Evolutionary conservation across 768 basidiomycete genomes (phyloP), one percentile per base, ranked within the genome.

Genomic region (Pulveroboletus frians): DNA sequence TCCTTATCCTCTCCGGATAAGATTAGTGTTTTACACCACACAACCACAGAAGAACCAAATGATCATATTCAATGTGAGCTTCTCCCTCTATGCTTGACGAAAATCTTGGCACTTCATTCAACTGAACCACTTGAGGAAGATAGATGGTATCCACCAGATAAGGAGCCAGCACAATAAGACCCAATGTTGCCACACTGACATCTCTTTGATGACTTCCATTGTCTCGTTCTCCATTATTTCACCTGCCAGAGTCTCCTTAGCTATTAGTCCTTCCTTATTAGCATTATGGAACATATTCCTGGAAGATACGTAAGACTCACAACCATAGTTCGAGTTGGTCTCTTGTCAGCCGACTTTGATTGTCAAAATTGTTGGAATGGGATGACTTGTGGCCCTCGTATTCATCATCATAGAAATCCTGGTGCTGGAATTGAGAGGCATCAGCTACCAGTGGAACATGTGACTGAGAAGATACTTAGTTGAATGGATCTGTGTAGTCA

Each of bases 71-170:
- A 97, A 79, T 3, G 92, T 90, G 2, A 97, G 75, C 69, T 99
- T 98, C 70, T 98, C 96, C 50, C 95, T 75, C 96, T 96, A 99
- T 2, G 96, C 96, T 68, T 97, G 92, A 21, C 88, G 81, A 20
- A 99, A 77, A 59, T 99, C 96, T 54, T 85, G 67, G 7, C 95
- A 85, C 71, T 97, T 96, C 93, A 97, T 96, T 26, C 90, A 77
- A 1, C 95, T 93, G 46, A 90, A 53, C 64, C 78, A 83, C 9
- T 68, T 74, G 36, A 99, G 71, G 43, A 84, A 67, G 3, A 76
- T 76, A 10, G 77, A 82, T 0, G 95, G 96, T 5, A 92, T 69
- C 91, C 92, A 98, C 74, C 79, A 99, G 1, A 95, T 99, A 44
- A 97, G 72, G 14, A 89, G 64, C 87, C 91, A 92, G 57, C 88